phyloP scores from a whole-genome alignment of 441 rosid genomes.

The Syzygium syzygioides region DNA sequence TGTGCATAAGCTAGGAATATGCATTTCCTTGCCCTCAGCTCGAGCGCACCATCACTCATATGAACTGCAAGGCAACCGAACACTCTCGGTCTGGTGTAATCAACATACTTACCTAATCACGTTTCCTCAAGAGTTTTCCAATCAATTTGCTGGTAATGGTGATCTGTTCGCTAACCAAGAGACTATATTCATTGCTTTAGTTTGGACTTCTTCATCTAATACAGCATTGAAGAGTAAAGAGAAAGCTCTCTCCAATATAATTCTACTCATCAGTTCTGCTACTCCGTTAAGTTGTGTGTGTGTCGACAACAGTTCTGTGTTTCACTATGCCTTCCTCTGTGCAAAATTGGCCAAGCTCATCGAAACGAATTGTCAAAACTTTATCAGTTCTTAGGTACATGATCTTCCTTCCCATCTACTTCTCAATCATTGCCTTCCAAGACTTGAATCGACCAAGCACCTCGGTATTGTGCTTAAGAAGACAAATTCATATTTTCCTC shows the following conservation, averaged over 20 bases:
- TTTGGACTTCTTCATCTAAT: too few relatives aligned
- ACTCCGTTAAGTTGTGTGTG: not conserved
- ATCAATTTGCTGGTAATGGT: too few relatives aligned
- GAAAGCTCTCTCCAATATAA: not conserved
- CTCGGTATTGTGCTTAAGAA: not conserved
- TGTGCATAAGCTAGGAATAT: not conserved
- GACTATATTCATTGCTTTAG: too few relatives aligned
- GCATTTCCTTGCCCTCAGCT: not conserved
- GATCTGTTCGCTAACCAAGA: not conserved
- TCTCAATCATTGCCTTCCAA: not conserved
- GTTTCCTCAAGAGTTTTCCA: too few relatives aligned
- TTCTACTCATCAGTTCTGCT: not conserved
- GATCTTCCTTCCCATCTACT: not conserved
- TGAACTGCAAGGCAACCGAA: too few relatives aligned
- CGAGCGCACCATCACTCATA: not conserved
- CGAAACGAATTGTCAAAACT: not conserved
- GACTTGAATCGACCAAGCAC: not conserved
- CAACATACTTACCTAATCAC: too few relatives aligned
- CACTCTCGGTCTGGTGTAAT: not conserved
- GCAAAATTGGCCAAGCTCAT: too few relatives aligned
- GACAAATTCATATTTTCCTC: not conserved
- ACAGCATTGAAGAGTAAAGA: not conserved
- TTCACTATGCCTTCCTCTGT: not conserved
- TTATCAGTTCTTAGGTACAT: not conserved
- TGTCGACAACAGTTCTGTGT: not conserved